Evolutionary conservation across 1,284 basidiomycete genomes (phyloP).

Genomic region (Cutaneotrichosporon spelunceum): DNA sequence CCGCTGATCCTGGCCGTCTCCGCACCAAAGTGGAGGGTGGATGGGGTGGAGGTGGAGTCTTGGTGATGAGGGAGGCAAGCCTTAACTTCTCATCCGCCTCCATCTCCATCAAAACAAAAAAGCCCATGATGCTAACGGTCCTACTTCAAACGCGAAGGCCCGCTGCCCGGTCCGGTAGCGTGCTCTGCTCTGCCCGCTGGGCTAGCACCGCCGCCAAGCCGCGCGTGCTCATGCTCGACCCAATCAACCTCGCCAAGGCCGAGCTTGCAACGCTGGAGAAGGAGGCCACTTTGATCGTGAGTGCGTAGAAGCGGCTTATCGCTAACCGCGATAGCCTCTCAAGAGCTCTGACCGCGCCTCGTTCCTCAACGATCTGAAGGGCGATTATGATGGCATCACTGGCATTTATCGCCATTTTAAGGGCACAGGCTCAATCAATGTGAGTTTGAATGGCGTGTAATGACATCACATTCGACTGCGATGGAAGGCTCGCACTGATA

Average conservation of each 20-base stretch:
- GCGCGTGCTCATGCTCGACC: conserved; percentile 28
- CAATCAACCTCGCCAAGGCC: conserved; percentile 29
- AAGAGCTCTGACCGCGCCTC: conserved; percentile 23
- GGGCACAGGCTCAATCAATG: conserved; percentile 30
- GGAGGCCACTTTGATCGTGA: conserved; percentile 25
- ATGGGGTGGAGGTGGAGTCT: background rate
- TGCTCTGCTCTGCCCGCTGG: background rate
- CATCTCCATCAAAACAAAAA: conserved; percentile 2
- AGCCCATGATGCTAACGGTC: background rate
- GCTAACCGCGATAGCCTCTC: conserved; percentile 15
- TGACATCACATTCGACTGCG: too few species aligned
- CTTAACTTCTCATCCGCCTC: background rate
- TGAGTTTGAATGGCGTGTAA: conserved; percentile 9
- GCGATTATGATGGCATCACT: conserved; percentile 22
- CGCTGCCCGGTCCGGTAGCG: background rate
- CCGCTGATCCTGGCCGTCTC: background rate
- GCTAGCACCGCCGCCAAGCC: conserved; percentile 13
- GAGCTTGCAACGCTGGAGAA: conserved; percentile 20
- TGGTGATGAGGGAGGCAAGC: background rate
- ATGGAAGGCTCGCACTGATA: background rate
- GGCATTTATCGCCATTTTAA: conserved; percentile 37
- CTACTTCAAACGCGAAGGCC: background rate
- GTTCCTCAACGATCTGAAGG: conserved; percentile 27
- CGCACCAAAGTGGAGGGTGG: background rate
- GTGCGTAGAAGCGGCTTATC: background rate